Conservation (phyloP, 257 asterid species). For the Gentiana macrophylla region DNA sequence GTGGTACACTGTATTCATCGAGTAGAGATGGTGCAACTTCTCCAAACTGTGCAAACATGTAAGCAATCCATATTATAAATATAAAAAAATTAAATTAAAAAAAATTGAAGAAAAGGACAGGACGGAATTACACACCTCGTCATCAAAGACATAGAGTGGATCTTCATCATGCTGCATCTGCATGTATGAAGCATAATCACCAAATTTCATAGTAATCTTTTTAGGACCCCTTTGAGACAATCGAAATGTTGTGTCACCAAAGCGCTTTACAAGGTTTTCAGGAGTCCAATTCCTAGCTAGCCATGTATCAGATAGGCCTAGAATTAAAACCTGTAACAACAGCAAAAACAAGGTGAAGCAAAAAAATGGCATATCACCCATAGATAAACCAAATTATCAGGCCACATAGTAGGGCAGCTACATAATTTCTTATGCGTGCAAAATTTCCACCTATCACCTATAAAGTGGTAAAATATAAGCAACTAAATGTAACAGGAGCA, state of each 20-base stretch:
- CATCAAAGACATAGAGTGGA: slow-evolving; percentile 89
- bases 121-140: slow-evolving; percentile 41
- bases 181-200: slow-evolving; percentile 69
- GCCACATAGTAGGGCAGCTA: no score
- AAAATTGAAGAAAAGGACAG: neutral
- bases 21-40: slow-evolving; percentile 74
- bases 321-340: slow-evolving; percentile 53
- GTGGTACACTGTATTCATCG: slow-evolving; percentile 72
- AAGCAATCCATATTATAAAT: slow-evolving; percentile 11
- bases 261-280: slow-evolving; percentile 49
- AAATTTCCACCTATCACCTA: no score
- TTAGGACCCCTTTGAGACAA: slow-evolving; percentile 75
- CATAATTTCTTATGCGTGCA: no score
- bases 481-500: no score
- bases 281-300: slow-evolving; percentile 80
- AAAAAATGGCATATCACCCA: no score
- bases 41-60: slow-evolving; percentile 51
- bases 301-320: slow-evolving; percentile 84
- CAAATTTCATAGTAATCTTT: slow-evolving; percentile 65
- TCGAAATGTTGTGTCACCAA: slow-evolving; percentile 60
- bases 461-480: no score
- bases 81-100: neutral
- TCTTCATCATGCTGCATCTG: slow-evolving; percentile 94
- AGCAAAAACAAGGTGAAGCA: neutral
- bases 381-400: no score